Percentiles rank a stretch among this genome's conserved stretches.
phyloP scores from a whole-genome alignment of 2,329 filamentous ascomycete genomes.

The Juglanconis sp. region DNA sequence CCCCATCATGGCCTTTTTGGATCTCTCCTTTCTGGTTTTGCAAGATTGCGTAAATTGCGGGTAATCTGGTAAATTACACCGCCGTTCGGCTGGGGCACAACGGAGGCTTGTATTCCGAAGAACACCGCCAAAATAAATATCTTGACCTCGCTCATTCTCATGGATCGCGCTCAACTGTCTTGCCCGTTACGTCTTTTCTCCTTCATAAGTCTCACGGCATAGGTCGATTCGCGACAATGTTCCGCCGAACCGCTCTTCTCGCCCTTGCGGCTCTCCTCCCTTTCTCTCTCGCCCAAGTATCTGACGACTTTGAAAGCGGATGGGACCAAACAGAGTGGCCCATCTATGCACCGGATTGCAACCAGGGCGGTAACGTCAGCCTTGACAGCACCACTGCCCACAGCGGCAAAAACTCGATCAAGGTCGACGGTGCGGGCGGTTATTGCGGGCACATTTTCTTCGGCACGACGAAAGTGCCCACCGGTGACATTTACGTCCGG shows the following conservation, averaged over 20 bases:
- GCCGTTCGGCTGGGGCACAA: neutral
- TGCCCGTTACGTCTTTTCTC: neutral
- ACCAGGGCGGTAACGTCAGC: constrained; percentile 53
- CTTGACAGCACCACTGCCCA: constrained; percentile 56
- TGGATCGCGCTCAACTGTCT: neutral
- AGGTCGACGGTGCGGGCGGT: constrained; percentile 49
- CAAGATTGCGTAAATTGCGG: neutral
- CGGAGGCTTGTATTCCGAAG: neutral
- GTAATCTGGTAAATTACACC: neutral
- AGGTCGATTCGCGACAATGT: constrained; percentile 32
- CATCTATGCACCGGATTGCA: constrained; percentile 57
- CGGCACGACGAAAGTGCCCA: constrained; percentile 53
- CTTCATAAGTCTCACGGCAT: too few relatives aligned
- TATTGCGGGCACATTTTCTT: constrained; percentile 61
- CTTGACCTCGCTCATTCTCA: neutral
- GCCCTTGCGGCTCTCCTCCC: constrained; percentile 45
- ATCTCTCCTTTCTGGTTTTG: neutral
- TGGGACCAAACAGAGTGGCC: constrained; percentile 58
- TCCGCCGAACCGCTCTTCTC: constrained; percentile 40
- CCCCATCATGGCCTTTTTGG: neutral
- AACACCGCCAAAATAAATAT: neutral
- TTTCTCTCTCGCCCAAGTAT: constrained; percentile 48
- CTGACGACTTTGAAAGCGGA: constrained; percentile 55
- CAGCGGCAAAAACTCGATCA: constrained; percentile 53
- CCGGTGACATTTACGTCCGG: constrained; percentile 55